Evolutionary conservation across 176 grass and related monocot genomes (phyloP).

Genomic region (Tuctoria greenei): DNA sequence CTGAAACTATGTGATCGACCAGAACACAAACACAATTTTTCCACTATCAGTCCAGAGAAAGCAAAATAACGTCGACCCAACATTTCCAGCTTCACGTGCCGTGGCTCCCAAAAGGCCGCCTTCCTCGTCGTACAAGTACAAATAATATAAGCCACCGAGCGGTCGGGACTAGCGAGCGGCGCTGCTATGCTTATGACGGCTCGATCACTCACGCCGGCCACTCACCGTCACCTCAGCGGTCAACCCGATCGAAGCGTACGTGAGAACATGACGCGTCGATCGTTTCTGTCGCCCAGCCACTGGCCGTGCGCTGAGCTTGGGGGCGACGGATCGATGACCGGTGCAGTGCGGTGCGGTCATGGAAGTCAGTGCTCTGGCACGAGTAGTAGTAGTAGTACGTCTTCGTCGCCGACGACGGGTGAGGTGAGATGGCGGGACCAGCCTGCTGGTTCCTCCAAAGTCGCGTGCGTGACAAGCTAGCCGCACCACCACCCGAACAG

Average conservation of each 20-base stretch:
- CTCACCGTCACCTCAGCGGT: not conserved
- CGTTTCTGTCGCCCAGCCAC: not conserved
- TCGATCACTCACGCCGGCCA: no score
- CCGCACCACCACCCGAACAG: no score
- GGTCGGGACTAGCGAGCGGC: no score
- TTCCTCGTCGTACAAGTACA: not conserved
- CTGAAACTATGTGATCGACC: no score
- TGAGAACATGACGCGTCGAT: not conserved
- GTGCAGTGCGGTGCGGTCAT: no score
- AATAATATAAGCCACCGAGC: not conserved
- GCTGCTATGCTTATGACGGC: not conserved
- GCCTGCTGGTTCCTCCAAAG: not conserved
- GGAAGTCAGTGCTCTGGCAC: no score
- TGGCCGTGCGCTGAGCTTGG: not conserved
- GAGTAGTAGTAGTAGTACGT: no score
- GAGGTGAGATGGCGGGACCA: no score
- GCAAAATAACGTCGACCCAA: no score
- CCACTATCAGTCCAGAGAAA: no score
- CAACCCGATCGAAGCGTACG: not conserved
- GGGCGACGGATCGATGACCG: not conserved
- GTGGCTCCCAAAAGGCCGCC: not conserved
- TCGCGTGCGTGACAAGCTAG: not conserved
- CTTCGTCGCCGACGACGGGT: no score
- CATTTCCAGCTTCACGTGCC: conserved; percentile 14
- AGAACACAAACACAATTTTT: no score